These are phyloP conservation scores for Puccinia hordei DNA, from an alignment of 1,284 basidiomycete species.

Conservation along the genomic window DNA sequence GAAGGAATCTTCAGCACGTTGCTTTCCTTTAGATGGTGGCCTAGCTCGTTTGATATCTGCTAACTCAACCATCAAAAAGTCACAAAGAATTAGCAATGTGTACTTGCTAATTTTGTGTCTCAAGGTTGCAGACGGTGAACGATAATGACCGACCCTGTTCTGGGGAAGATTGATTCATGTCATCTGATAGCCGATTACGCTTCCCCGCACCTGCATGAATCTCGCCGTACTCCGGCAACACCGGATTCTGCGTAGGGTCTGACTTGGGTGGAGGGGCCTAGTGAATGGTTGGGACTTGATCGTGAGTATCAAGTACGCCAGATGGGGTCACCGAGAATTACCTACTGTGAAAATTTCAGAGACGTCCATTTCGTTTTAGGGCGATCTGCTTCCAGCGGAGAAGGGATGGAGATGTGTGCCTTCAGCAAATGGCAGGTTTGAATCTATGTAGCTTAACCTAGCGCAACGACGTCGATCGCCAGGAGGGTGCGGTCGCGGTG, in stretches of 20 bases:
- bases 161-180: slow-evolving; percentile 7
- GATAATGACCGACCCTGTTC: not conserved
- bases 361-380: slow-evolving; percentile 33
- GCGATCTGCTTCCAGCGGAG: not conserved
- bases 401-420: not conserved
- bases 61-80: not conserved
- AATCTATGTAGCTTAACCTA: too few relatives aligned
- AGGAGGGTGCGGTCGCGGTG: too few relatives aligned
- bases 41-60: slow-evolving; percentile 27
- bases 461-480: too few relatives aligned
- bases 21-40: slow-evolving; percentile 37
- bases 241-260: slow-evolving; percentile 36
- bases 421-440: too few relatives aligned
- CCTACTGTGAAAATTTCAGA: slow-evolving; percentile 45
- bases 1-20: slow-evolving; percentile 32
- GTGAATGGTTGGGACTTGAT: not conserved
- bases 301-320: not conserved
- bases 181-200: slow-evolving; percentile 24
- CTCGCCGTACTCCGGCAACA: slow-evolving; percentile 17
- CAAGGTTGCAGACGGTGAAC: not conserved
- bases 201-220: slow-evolving; percentile 3
- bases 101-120: not conserved
- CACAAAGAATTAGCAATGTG: slow-evolving; percentile 4
- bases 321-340: not conserved
- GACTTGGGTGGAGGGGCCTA: slow-evolving; percentile 43